These are phyloP conservation scores for Corchorus olitorius DNA, from an alignment of 345 rosid species.

Conservation along the genomic window DNA sequence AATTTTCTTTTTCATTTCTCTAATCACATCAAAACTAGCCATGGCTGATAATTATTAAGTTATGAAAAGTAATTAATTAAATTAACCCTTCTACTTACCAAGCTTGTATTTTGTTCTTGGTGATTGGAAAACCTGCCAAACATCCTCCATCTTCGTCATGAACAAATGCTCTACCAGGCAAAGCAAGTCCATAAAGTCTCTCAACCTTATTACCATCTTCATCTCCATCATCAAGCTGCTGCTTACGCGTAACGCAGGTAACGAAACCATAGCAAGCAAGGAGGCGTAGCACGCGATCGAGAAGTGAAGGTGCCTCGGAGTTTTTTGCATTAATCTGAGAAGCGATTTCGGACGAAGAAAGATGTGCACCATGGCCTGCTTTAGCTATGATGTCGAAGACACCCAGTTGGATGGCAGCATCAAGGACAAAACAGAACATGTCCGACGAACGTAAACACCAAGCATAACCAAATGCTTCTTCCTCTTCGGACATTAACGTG, in stretches of 20 bases:
- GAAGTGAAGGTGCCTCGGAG: conserved; percentile 40
- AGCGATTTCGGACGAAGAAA: conserved; percentile 50
- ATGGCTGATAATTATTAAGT: too few species aligned
- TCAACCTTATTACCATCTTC: conserved; percentile 15
- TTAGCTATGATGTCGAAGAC: conserved; percentile 45
- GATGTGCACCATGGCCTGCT: conserved; percentile 33
- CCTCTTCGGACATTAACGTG: neutral
- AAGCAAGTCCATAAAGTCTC: conserved; percentile 33
- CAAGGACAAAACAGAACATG: conserved; percentile 14
- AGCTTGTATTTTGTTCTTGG: neutral
- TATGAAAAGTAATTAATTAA: neutral
- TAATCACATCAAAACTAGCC: too few species aligned
- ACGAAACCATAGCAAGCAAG: conserved; percentile 52
- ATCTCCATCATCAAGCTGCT: neutral
- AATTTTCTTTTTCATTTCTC: too few species aligned
- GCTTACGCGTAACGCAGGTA: conserved; percentile 20
- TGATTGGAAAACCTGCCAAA: neutral
- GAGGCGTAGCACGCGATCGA: conserved; percentile 53
- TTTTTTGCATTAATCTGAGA: conserved; percentile 34
- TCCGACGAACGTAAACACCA: neutral
- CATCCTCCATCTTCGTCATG: conserved; percentile 17
- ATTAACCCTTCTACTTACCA: neutral
- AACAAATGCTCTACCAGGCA: conserved; percentile 29
- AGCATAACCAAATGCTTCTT: conserved; percentile 1
- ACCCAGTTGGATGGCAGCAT: conserved; percentile 52